These are phyloP conservation scores for Oryza brachyantha DNA, from an alignment of 176 grass and related monocot species.

Conservation along the genomic window DNA sequence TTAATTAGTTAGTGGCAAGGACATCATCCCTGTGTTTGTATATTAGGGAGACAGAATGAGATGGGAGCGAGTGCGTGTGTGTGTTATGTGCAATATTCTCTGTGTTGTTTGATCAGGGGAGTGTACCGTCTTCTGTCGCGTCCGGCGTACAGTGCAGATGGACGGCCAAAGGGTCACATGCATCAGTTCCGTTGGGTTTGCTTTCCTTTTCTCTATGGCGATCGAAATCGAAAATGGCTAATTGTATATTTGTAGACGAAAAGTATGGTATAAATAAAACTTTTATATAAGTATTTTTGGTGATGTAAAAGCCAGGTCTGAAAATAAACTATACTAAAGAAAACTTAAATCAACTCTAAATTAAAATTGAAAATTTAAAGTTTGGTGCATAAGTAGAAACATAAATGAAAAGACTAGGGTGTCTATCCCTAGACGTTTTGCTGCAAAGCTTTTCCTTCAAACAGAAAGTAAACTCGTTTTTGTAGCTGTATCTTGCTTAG, in stretches of 20 bases:
- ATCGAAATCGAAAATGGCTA: too few species aligned
- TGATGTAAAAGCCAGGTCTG: too few species aligned
- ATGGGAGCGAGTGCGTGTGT: background rate
- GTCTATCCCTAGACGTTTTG: background rate
- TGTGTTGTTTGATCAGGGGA: slow-evolving; percentile 15
- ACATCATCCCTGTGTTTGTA: background rate
- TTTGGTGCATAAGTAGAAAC: too few species aligned
- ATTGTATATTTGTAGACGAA: too few species aligned
- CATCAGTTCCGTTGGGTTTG: background rate
- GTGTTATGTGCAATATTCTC: background rate
- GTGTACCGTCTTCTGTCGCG: slow-evolving; percentile 13
- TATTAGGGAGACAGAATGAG: background rate
- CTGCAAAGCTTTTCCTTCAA: background rate
- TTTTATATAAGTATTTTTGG: too few species aligned
- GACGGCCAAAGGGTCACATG: slow-evolving; percentile 3
- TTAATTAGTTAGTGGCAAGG: background rate
- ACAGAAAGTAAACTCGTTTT: background rate
- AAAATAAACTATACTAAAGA: too few species aligned
- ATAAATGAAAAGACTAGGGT: too few species aligned
- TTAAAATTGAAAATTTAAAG: too few species aligned
- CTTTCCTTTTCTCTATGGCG: background rate
- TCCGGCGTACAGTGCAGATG: background rate
- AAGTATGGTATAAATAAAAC: too few species aligned
- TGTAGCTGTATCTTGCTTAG: background rate
- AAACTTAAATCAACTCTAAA: too few species aligned